A percentile compares a stretch with the other conserved stretches of the same genome.
phyloP scores from a whole-genome alignment of 176 grass and related monocot species.

The Melocanna baccifera region DNA sequence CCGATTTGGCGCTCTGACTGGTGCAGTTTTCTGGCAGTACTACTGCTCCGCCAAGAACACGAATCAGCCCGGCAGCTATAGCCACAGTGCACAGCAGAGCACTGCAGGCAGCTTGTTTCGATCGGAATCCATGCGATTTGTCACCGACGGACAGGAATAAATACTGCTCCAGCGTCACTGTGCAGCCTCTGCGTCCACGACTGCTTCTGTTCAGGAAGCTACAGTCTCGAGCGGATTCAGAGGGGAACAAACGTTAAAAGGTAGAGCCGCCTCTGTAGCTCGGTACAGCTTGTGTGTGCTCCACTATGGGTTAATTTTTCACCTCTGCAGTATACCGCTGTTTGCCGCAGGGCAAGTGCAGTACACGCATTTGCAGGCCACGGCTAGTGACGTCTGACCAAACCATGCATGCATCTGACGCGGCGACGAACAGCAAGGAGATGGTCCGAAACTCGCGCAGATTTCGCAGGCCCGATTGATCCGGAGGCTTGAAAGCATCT shows the following conservation, averaged over 20 bases:
- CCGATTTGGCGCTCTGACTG: neutral
- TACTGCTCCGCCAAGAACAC: neutral
- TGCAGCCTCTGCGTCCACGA: neutral
- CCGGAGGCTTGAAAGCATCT: neutral
- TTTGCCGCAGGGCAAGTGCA: neutral
- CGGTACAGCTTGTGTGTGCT: neutral
- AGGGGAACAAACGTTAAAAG: neutral
- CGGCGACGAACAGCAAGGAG: neutral
- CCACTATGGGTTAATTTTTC: neutral
- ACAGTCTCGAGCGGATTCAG: neutral
- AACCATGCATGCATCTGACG: neutral
- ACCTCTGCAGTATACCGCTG: too few relatives aligned
- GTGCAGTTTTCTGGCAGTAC: neutral
- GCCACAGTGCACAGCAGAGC: neutral
- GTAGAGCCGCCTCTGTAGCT: neutral
- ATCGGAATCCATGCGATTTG: constrained; percentile 28
- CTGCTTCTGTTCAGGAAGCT: neutral
- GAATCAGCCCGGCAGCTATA: neutral
- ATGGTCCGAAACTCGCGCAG: neutral
- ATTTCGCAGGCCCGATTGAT: neutral
- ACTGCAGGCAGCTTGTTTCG: neutral
- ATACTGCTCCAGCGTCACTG: neutral
- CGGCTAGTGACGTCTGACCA: neutral
- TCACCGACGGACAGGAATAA: constrained; percentile 1
- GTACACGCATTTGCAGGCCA: neutral